Evolutionary conservation across 225 moss, liverwort and hornwort species (phyloP).

Genomic region (Thuidium tamariscinum): DNA sequence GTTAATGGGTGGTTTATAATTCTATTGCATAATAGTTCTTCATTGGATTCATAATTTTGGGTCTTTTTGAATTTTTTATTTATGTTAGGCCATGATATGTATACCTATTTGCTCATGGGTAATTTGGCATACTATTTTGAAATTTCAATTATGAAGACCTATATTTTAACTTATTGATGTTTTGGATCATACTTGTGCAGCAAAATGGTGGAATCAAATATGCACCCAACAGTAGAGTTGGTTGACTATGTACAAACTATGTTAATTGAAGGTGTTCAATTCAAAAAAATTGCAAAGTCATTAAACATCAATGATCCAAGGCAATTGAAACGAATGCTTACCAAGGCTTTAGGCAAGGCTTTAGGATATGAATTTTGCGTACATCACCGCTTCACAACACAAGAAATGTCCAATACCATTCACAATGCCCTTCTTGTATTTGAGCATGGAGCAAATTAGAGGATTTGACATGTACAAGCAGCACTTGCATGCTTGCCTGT

Average conservation of each 20-base stretch:
- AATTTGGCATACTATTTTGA: too few species aligned
- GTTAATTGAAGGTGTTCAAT: neutral
- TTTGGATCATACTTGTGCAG: too few species aligned
- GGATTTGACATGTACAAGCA: neutral
- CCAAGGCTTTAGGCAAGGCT: neutral
- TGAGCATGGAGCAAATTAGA: neutral
- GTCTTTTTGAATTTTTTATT: too few species aligned
- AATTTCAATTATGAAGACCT: too few species aligned
- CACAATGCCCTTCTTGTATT: neutral
- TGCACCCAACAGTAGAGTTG: neutral
- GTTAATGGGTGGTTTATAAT: too few species aligned
- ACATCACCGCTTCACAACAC: neutral
- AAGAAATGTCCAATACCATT: neutral
- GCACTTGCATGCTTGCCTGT: neutral
- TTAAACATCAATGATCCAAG: neutral
- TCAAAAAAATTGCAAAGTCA: neutral
- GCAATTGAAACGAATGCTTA: neutral
- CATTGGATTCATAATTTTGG: too few species aligned
- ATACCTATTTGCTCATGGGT: too few species aligned
- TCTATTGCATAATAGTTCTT: too few species aligned
- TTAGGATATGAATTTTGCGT: neutral
- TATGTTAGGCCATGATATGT: too few species aligned
- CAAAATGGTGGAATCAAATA: neutral
- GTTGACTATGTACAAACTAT: neutral
- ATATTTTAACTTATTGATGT: too few species aligned